These are phyloP conservation scores for Lagenidium giganteum DNA, from an alignment of 352 stramenopile species.

Conservation along the genomic window DNA sequence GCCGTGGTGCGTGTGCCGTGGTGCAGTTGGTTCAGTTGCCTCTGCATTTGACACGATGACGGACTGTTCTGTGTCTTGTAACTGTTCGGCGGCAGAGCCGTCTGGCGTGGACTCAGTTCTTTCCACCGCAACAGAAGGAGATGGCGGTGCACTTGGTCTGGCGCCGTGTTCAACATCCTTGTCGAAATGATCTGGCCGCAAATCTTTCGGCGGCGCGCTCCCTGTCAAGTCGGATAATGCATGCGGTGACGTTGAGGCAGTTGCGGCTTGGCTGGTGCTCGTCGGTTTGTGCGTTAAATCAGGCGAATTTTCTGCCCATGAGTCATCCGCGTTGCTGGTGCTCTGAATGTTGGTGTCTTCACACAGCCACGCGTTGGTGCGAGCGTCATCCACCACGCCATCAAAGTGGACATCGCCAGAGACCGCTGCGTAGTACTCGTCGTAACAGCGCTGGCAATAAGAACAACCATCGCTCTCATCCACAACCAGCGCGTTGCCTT, in stretches of 20 bases:
- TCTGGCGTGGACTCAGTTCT: too few relatives aligned
- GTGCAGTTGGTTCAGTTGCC: too few relatives aligned
- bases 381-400: not conserved
- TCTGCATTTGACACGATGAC: too few relatives aligned
- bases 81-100: too few relatives aligned
- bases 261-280: not conserved
- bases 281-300: not conserved
- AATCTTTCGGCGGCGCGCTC: too few relatives aligned
- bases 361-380: not conserved
- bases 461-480: slow-evolving; percentile 56
- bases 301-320: not conserved
- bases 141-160: too few relatives aligned
- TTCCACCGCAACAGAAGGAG: too few relatives aligned
- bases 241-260: slow-evolving; percentile 6
- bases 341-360: not conserved
- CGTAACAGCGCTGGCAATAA: slow-evolving; percentile 69
- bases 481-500: slow-evolving; percentile 30
- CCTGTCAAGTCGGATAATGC: too few relatives aligned
- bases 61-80: too few relatives aligned
- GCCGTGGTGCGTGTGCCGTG: too few relatives aligned
- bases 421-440: slow-evolving; percentile 54
- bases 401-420: not conserved
- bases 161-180: too few relatives aligned
- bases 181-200: too few relatives aligned
- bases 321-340: not conserved